A percentile compares a stretch with the other conserved stretches of the same genome.
Conservation (phyloP, 176 grass and related monocot genomes). For the Phoenix roebelenii region DNA sequence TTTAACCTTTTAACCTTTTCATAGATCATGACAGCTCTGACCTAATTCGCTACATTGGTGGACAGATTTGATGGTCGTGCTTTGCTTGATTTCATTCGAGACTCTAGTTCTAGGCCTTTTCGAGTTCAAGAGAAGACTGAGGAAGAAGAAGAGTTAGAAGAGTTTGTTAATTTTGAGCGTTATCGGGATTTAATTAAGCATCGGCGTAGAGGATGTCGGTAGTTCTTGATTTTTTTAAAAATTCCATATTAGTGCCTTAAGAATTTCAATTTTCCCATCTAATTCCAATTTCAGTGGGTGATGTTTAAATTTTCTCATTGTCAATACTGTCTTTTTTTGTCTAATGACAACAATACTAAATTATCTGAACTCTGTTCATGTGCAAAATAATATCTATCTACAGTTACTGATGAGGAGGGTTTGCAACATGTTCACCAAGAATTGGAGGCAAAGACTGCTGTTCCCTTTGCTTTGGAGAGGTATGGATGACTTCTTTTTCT, state of each 20-base stretch:
- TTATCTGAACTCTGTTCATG: not conserved
- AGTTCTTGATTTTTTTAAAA: constrained; percentile 63
- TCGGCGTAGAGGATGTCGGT: constrained; percentile 99
- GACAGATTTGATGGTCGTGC: constrained; percentile 98
- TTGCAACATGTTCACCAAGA: constrained; percentile 80
- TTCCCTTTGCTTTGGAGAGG: constrained; percentile 74
- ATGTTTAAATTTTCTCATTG: constrained; percentile 2
- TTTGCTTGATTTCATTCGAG: constrained; percentile 89
- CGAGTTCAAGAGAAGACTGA: constrained; percentile 74
- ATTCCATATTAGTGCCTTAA: constrained; percentile 16
- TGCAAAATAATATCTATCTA: constrained; percentile 12
- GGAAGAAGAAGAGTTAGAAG: constrained; percentile 92
- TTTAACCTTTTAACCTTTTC: constrained; percentile 7
- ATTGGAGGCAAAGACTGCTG: constrained; percentile 68
- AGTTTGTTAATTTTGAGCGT: constrained; percentile 99
- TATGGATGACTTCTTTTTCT: constrained; percentile 9
- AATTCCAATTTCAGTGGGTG: not conserved
- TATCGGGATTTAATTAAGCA: constrained; percentile 99
- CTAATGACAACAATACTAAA: not conserved
- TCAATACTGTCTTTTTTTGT: not conserved
- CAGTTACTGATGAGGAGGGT: constrained; percentile 81
- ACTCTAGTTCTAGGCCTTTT: constrained; percentile 48
- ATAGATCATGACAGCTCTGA: constrained; percentile 10
- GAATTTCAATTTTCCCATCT: constrained; percentile 20
- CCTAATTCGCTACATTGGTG: constrained; percentile 13